Base-by-base conservation (phyloP, 768 basidiomycete genomes). In the Kwoniella pini region DNA sequence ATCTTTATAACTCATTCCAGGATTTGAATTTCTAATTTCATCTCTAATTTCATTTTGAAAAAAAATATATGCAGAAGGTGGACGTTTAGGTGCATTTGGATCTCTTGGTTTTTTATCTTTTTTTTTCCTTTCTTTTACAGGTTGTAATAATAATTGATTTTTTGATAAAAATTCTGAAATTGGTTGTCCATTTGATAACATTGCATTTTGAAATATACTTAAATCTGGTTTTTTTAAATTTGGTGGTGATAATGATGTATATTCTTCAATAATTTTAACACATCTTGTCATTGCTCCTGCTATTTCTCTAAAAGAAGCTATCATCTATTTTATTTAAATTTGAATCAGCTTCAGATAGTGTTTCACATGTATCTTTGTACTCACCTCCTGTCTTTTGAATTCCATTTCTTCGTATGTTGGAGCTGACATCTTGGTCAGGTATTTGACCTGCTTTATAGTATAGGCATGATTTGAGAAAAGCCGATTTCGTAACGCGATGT, bases 71-170 rank as follows among this genome's bases (percentile, higher is more conserved):
- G 92, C 91, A 6, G 90, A 90, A 13, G 91, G 84, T 26, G 95
- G 94, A 9, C 91, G 87, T 77, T 94, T 96, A 30, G 95, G 95
- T 59, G 92, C 92, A 78, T 93, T 88, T 19, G 93, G 92, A 71
- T 98, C 94, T 78, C 87, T 86, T 39, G 72, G 82, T 69, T 88
- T 87, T 79, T 87, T 91, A 58, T 81, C 81, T 67, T 81, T 81
- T 76, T 85, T 88, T 73, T 82, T 82, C 46, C 75, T 67, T 26
- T 54, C 67, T 17, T 64, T 71, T 21, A 24, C 48, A 30, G 43
- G 58, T 15, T 31, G 30, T 6, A 42, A 19, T 19, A 42, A 42
- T 42, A 42, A 17, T 42, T 6, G 24, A 21, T 39, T 43, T 28
- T 49, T 40, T 13, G 36, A 11, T 0, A 54, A 17, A 0, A 11